Evolutionary conservation across 495 filamentous ascomycete genomes (phyloP).

Genomic region (Penicillium cinerascens): DNA sequence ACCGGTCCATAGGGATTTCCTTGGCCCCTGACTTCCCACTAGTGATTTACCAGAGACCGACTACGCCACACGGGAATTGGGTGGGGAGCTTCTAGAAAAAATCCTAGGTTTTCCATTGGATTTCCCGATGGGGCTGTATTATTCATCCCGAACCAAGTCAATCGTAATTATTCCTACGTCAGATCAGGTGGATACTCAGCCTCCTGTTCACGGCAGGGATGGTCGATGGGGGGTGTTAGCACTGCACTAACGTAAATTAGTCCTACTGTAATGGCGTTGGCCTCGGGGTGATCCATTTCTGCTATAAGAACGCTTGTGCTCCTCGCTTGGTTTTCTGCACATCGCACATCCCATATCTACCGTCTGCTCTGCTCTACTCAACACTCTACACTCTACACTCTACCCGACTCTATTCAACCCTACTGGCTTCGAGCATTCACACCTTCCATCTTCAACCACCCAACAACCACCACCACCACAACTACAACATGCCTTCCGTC

Average conservation of each 20-base stretch:
- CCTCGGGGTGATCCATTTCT: constrained; percentile 10
- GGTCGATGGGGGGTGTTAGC: constrained; percentile 15
- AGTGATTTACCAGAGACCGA: constrained; percentile 10
- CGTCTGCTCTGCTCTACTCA: not conserved
- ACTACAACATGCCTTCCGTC: constrained; percentile 60
- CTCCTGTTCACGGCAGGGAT: constrained; percentile 43
- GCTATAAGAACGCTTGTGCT: constrained; percentile 23
- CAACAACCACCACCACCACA: constrained; percentile 15
- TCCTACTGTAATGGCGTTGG: constrained; percentile 17
- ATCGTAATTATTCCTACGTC: constrained; percentile 32
- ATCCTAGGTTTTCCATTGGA: constrained; percentile 30
- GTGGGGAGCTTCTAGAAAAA: constrained; percentile 44
- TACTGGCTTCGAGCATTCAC: constrained; percentile 4
- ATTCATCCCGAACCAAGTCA: constrained; percentile 16
- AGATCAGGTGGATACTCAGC: constrained; percentile 34
- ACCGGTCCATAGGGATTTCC: too few relatives aligned
- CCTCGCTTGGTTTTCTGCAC: constrained; percentile 10
- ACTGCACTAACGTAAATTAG: constrained; percentile 19
- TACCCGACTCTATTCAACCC: constrained; percentile 9
- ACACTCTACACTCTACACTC: constrained; percentile 12
- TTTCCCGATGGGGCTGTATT: constrained; percentile 35
- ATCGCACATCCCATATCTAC: too few relatives aligned
- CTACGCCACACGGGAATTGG: constrained; percentile 25
- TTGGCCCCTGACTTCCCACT: not conserved
- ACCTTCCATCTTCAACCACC: not conserved